Percentiles rank a stretch among this genome's conserved stretches.
Conservation (phyloP, 2,329 filamentous ascomycete genomes). For the Aspergillus costaricaensis region DNA sequence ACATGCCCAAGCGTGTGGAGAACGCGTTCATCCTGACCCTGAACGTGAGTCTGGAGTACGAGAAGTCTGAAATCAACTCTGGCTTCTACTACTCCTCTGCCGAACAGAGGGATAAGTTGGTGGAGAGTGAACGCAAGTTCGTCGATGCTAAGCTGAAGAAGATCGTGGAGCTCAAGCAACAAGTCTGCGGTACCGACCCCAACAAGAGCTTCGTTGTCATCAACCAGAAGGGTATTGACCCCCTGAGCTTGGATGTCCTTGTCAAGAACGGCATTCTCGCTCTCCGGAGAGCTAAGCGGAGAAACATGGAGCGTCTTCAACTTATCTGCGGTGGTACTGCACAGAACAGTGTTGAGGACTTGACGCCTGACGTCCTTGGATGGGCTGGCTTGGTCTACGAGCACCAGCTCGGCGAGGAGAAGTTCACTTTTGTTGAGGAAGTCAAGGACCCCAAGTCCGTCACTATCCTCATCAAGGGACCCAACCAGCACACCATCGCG, state of each 20-base stretch:
- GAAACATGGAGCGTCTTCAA: slow-evolving; percentile 98
- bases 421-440: slow-evolving; percentile 98
- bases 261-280: slow-evolving; percentile 98
- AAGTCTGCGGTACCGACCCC: slow-evolving; percentile 88
- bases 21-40: slow-evolving; percentile 94
- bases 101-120: slow-evolving; percentile 95
- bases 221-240: slow-evolving; percentile 99
- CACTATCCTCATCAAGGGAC: slow-evolving; percentile 95
- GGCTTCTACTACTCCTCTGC: slow-evolving; percentile 98
- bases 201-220: slow-evolving; percentile 97
- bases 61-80: slow-evolving; percentile 99
- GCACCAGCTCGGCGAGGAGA: slow-evolving; percentile 96
- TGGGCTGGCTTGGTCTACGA: slow-evolving; percentile 98
- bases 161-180: slow-evolving; percentile 97
- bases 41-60: slow-evolving; percentile 96
- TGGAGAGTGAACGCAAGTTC: slow-evolving; percentile 93
- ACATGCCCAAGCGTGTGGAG: slow-evolving; percentile 96
- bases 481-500: slow-evolving; percentile 92
- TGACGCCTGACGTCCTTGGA: slow-evolving; percentile 82
- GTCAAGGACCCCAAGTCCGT: slow-evolving; percentile 99
- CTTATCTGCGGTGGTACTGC: slow-evolving; percentile 87
- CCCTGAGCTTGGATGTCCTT: slow-evolving; percentile 89
- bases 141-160: slow-evolving; percentile 96
- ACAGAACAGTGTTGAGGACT: slow-evolving; percentile 95
- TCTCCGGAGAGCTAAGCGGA: slow-evolving; percentile 88